These are phyloP conservation scores for Globisporangium solare DNA, from an alignment of 352 stramenopile genomes.

Conservation along the genomic window DNA sequence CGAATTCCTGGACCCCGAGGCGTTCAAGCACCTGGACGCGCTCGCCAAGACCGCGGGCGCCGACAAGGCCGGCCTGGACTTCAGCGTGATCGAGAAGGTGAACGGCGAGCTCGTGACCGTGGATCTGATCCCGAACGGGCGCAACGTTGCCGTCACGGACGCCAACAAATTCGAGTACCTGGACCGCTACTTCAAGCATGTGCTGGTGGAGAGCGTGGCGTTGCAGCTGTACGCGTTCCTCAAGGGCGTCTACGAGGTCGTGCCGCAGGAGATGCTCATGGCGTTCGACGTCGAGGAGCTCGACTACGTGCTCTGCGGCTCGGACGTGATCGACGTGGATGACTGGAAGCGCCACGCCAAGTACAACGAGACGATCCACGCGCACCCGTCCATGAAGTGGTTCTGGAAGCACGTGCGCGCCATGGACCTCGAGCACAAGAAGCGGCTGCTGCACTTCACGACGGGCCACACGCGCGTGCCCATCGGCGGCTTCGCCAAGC, in stretches of 20 bases:
- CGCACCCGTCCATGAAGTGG: constrained; percentile 3
- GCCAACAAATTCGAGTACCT: constrained; percentile 91
- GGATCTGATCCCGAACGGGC: constrained; percentile 51
- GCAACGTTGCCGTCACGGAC: constrained; percentile 87
- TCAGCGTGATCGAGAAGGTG: constrained; percentile 41
- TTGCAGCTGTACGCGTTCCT: too few relatives aligned
- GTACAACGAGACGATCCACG: constrained; percentile 3
- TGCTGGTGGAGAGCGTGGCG: too few relatives aligned
- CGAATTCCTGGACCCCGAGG: constrained; percentile 30
- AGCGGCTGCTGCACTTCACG: constrained; percentile 22
- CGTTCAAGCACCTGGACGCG: constrained; percentile 27
- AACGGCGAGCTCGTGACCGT: constrained; percentile 20
- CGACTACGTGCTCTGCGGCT: too few relatives aligned
- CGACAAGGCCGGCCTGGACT: too few relatives aligned
- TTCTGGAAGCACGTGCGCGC: constrained; percentile 45
- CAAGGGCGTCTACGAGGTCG: too few relatives aligned
- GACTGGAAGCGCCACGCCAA: constrained; percentile 85
- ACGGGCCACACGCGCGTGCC: constrained; percentile 27
- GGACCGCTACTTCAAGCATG: too few relatives aligned
- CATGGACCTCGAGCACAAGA: constrained; percentile 14
- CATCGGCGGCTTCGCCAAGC: constrained; percentile 12
- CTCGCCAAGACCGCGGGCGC: too few relatives aligned
- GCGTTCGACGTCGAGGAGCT: background rate
- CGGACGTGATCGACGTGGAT: constrained; percentile 24
- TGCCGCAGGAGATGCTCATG: too few relatives aligned